Percentiles rank a stretch among this genome's conserved stretches.
Evolutionary conservation across 1,284 basidiomycete genomes (phyloP).

Genomic region (Trichosporon sp.): DNA sequence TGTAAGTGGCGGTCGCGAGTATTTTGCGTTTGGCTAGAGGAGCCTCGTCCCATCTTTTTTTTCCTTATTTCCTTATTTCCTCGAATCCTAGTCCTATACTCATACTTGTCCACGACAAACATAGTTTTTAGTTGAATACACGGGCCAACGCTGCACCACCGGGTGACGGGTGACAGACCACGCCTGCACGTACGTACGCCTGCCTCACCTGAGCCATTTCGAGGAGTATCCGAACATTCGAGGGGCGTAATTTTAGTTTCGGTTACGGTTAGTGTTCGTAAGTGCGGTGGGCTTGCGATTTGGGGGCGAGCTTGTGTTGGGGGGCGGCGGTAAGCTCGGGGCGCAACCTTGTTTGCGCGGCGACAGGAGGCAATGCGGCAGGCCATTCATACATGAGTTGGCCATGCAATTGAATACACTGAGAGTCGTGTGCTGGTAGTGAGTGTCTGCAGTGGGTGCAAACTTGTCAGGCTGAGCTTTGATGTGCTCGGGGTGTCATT

Average conservation of each 20-base stretch:
- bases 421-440: background rate
- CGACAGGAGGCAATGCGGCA: background rate
- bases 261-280: slow-evolving; percentile 1
- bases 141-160: background rate
- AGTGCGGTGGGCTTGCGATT: background rate
- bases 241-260: background rate
- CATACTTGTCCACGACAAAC: background rate
- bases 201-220: background rate
- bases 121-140: background rate
- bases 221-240: background rate
- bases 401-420: background rate
- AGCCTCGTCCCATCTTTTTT: background rate
- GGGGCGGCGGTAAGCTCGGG: background rate
- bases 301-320: background rate
- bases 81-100: background rate
- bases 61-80: too few species aligned
- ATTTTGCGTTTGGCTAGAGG: background rate
- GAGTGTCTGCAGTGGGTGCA: background rate
- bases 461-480: background rate
- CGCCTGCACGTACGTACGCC: background rate
- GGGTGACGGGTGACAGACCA: background rate
- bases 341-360: background rate
- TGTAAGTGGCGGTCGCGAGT: background rate
- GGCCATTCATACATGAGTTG: background rate
- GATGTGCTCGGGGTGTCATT: background rate